Evolutionary conservation across 2,329 filamentous ascomycete species (phyloP).

Genomic region (Penicillium sp.): DNA sequence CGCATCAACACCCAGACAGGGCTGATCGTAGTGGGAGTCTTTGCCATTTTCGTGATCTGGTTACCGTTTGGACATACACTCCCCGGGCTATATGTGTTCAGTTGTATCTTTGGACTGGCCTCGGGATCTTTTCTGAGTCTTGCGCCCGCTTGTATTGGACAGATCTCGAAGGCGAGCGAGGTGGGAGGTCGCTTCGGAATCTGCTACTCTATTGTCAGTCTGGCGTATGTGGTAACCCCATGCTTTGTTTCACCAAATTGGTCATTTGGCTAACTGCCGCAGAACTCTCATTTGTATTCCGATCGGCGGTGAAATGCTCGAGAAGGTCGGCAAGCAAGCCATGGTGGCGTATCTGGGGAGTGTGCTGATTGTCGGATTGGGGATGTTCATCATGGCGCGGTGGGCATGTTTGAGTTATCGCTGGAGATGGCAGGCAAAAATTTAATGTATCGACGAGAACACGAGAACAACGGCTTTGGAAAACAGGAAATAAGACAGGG

Average conservation of each 20-base stretch:
- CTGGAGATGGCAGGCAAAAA: constrained; percentile 43
- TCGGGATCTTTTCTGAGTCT: constrained; percentile 55
- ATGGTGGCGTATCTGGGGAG: constrained; percentile 53
- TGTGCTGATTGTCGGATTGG: constrained; percentile 44
- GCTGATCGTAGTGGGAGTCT: constrained; percentile 41
- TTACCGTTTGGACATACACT: constrained; percentile 46
- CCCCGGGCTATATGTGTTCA: constrained; percentile 30
- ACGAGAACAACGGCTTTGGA: not conserved
- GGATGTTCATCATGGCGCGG: constrained; percentile 39
- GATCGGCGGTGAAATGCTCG: constrained; percentile 54
- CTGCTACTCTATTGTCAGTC: constrained; percentile 54
- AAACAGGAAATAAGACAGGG: too few relatives aligned
- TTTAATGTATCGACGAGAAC: constrained; percentile 21
- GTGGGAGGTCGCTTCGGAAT: constrained; percentile 55
- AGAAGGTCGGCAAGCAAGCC: constrained; percentile 49
- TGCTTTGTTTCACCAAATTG: too few relatives aligned
- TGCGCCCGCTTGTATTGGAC: constrained; percentile 51
- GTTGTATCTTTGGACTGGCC: constrained; percentile 52
- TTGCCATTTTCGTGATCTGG: constrained; percentile 50
- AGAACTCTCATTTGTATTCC: constrained; percentile 53
- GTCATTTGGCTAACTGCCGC: not conserved
- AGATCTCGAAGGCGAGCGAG: constrained; percentile 53
- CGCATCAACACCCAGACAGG: constrained; percentile 48
- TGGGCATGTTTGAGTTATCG: constrained; percentile 46
- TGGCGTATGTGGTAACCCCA: constrained; percentile 40